Base-by-base conservation (phyloP, 805 yeast genomes). In the Nakazawaea ishiwadae region DNA sequence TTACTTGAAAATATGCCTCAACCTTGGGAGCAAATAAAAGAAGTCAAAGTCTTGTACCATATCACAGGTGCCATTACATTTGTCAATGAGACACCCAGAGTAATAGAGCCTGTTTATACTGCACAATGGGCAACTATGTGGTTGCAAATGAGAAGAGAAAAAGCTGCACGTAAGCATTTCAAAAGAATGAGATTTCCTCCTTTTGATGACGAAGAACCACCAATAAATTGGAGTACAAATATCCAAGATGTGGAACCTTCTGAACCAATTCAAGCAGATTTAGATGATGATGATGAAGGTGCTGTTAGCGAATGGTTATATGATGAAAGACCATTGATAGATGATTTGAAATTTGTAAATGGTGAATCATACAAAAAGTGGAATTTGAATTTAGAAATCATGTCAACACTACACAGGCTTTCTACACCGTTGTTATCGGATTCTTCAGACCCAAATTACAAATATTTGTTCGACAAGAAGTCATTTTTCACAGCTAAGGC, bases 51-150 rank as follows among this genome's bases (percentile, higher is more conserved):
- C 5, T 61, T 91, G 31, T 93, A 93, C 58, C 99, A 93, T 55
- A 73, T 75, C 16, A 79, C 93, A 0, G 99, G 99, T 19, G 97
- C 99, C 11, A 83, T 93, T 15, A 88, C 99, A 0, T 89, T 93
- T 68, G 96, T 93, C 16, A 83, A 91, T 58, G 98, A 93, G 56
- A 71, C 76, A 4, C 97, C 98, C 0, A 68, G 95, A 50, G 98
- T 93, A 4, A 83, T 88, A 14, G 96, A 86, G 54, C 96, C 97
- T 0, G 81, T 89, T 1, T 93, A 86, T 57, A 74, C 73, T 6
- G 96, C 99, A 0, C 97, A 90, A 59, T 93, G 99, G 99, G 90
- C 96, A 1, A 72, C 95, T 1, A 73, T 79, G 68, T 93, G 98
- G 98, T 65, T 77, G 11, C 80, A 81, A 63, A 93, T 93, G 99